Evolutionary conservation across 768 basidiomycete species (phyloP).

Genomic region (Serpula lacrymans): DNA sequence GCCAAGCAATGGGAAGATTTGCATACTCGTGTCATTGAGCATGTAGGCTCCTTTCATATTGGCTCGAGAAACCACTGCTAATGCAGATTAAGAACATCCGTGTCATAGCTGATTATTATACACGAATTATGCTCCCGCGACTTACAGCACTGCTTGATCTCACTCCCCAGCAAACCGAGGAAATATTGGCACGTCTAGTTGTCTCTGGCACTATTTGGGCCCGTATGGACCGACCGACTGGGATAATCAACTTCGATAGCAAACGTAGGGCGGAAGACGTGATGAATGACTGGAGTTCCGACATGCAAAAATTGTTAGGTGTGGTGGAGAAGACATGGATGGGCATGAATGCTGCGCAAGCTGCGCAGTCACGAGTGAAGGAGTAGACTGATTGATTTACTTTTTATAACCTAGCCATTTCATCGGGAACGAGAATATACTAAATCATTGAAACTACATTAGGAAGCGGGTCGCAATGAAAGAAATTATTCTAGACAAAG

Average conservation of each 20-base stretch:
- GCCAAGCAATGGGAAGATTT: conserved; percentile 92
- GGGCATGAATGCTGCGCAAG: conserved; percentile 88
- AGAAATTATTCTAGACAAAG: too few species aligned
- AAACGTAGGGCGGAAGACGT: conserved; percentile 86
- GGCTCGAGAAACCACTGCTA: conserved; percentile 2
- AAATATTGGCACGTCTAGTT: conserved; percentile 84
- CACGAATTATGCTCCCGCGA: conserved; percentile 80
- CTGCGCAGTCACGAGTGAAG: conserved; percentile 68
- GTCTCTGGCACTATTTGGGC: conserved; percentile 93
- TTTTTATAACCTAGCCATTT: too few species aligned
- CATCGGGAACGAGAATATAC: too few species aligned
- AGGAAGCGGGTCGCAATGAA: too few species aligned
- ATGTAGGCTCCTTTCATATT: conserved; percentile 52
- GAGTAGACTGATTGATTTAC: conserved; percentile 23
- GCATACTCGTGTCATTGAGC: conserved; percentile 94
- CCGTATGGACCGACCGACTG: conserved; percentile 86
- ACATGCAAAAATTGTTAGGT: conserved; percentile 88
- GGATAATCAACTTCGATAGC: conserved; percentile 82
- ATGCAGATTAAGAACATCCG: conserved; percentile 76
- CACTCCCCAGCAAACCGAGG: conserved; percentile 75
- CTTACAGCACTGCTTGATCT: conserved; percentile 88
- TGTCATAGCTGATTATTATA: conserved; percentile 92
- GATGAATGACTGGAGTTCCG: conserved; percentile 98
- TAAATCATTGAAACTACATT: too few species aligned
- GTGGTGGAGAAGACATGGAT: conserved; percentile 99